Conservation (phyloP, 371 early-diverging fungal species). For the Mucor plumbeus region DNA sequence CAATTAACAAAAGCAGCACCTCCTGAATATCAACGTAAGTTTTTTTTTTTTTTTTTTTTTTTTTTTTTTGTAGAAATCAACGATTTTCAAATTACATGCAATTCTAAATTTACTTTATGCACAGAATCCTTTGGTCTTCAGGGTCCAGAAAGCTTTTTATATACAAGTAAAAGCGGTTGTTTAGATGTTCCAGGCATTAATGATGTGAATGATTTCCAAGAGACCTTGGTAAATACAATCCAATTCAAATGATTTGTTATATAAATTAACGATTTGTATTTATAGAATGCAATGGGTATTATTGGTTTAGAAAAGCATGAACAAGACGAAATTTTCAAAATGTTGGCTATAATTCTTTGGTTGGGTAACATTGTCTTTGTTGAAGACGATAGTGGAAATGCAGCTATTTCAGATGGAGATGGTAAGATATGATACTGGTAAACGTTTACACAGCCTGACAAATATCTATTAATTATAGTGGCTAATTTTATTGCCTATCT, state of each 20-base stretch:
- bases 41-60: background rate
- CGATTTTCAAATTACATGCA: too few species aligned
- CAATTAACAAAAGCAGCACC: constrained; percentile 85
- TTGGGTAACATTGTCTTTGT: constrained; percentile 80
- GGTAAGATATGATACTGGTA: constrained; percentile 37
- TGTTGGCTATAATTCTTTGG: constrained; percentile 85
- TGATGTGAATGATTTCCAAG: constrained; percentile 75
- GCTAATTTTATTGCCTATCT: constrained; percentile 80
- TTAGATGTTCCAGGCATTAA: constrained; percentile 84
- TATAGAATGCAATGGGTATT: constrained; percentile 74
- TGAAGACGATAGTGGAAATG: constrained; percentile 70
- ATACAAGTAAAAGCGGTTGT: constrained; percentile 78
- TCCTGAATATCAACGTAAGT: constrained; percentile 69
- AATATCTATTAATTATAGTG: constrained; percentile 41
- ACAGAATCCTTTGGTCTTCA: constrained; percentile 77
- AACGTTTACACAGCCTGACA: too few species aligned
- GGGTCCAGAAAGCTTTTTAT: constrained; percentile 82
- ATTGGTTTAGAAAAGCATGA: constrained; percentile 77
- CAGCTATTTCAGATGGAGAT: constrained; percentile 68
- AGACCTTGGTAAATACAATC: constrained; percentile 50
- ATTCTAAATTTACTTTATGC: background rate
- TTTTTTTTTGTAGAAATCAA: too few species aligned
- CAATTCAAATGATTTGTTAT: background rate
- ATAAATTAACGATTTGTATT: background rate
- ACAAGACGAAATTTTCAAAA: constrained; percentile 80